These are phyloP conservation scores for Penicillium frequentans DNA, from an alignment of 2,329 filamentous ascomycete genomes.

Conservation along the genomic window DNA sequence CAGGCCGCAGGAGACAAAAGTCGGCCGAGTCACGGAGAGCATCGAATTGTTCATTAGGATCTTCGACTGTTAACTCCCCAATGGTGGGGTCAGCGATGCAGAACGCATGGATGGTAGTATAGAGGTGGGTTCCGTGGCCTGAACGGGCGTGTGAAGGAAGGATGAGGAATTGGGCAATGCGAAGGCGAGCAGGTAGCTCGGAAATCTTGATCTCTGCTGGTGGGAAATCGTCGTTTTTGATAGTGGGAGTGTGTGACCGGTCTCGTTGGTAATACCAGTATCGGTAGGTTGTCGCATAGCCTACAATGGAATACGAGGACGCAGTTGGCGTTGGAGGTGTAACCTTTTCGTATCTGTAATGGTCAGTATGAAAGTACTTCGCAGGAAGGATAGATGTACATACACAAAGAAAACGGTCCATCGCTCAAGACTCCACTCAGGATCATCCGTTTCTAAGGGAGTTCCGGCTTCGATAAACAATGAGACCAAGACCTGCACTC, in stretches of 20 bases:
- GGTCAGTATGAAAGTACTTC: constrained; percentile 16
- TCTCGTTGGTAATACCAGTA: constrained; percentile 63
- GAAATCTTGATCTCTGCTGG: constrained; percentile 50
- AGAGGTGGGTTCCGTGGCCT: constrained; percentile 77
- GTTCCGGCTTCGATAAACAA: constrained; percentile 94
- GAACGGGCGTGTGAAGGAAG: constrained; percentile 81
- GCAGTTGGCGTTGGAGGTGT: constrained; percentile 45
- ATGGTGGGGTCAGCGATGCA: constrained; percentile 68
- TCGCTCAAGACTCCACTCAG: constrained; percentile 71
- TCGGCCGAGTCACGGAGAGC: constrained; percentile 64
- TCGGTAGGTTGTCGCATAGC: constrained; percentile 87
- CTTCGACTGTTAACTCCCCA: constrained; percentile 86
- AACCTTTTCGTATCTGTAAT: constrained; percentile 56
- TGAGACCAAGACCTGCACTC: constrained; percentile 79
- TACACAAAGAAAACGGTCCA: constrained; percentile 94
- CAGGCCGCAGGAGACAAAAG: constrained; percentile 55
- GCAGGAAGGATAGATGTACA: constrained; percentile 12
- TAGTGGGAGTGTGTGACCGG: constrained; percentile 38
- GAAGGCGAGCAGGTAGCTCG: constrained; percentile 70
- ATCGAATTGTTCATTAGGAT: constrained; percentile 74
- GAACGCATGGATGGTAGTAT: constrained; percentile 72
- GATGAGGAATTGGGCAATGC: constrained; percentile 92
- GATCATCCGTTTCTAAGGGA: constrained; percentile 68
- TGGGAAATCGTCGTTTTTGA: constrained; percentile 46
- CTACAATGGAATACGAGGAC: constrained; percentile 75